These are phyloP conservation scores for Bombardia bombarda DNA, from an alignment of 495 filamentous ascomycete genomes.

Conservation along the genomic window DNA sequence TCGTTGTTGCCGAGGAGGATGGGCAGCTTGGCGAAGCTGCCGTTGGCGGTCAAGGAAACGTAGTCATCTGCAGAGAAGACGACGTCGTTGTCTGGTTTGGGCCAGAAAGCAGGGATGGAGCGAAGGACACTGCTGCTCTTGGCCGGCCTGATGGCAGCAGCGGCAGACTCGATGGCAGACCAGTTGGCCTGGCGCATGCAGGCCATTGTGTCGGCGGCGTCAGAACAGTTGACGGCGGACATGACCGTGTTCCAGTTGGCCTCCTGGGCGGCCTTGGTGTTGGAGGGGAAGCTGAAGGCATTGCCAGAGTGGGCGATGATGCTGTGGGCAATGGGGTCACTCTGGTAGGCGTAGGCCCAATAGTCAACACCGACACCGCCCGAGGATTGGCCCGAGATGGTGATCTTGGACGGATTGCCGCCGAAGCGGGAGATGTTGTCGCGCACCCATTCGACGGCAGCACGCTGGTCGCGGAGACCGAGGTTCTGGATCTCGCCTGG, in stretches of 20 bases:
- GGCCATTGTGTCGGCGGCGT: conserved; percentile 21
- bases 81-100: conserved; percentile 2
- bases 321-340: conserved; percentile 36
- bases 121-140: conserved; percentile 18
- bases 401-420: conserved; percentile 42
- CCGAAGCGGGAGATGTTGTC: conserved; percentile 51
- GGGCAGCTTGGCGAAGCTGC: conserved; percentile 5
- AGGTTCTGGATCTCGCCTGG: conserved; percentile 37
- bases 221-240: conserved; percentile 26
- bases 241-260: conserved; percentile 31
- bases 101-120: conserved; percentile 24
- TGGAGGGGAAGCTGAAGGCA: conserved; percentile 32
- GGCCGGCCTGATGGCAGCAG: conserved; percentile 20
- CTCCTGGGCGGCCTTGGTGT: conserved; percentile 20
- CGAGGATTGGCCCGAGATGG: conserved; percentile 44
- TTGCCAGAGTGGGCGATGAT: conserved; percentile 48
- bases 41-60: background rate
- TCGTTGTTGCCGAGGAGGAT: conserved; percentile 3
- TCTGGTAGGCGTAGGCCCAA: conserved; percentile 39
- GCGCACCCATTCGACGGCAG: conserved; percentile 48
- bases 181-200: conserved; percentile 37
- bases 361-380: conserved; percentile 43
- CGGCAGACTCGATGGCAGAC: conserved; percentile 17
- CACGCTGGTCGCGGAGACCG: conserved; percentile 52
- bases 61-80: conserved; percentile 37